Conservation (phyloP, 1,284 basidiomycete genomes). For the Irpex sp. region DNA sequence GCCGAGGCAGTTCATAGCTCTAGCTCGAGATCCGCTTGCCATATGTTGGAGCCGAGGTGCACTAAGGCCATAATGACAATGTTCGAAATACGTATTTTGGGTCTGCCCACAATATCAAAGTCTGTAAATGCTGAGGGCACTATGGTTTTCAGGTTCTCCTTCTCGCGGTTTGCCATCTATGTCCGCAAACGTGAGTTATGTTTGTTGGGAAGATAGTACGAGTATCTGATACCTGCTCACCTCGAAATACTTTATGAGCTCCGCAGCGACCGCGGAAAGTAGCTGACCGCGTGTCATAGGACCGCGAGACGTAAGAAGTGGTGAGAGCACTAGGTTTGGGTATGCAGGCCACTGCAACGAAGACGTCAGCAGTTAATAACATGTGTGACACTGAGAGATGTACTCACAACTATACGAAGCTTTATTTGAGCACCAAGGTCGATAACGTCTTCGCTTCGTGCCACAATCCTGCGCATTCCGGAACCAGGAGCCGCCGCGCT, state of each 20-base stretch:
- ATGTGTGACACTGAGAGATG: background rate
- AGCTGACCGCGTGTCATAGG: background rate
- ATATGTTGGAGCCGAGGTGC: background rate
- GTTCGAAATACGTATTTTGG: background rate
- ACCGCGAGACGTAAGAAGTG: background rate
- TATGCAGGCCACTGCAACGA: background rate
- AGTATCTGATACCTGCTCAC: background rate
- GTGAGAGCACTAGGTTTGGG: background rate
- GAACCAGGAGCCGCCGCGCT: background rate
- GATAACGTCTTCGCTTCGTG: background rate
- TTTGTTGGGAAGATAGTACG: background rate
- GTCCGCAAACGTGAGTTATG: background rate
- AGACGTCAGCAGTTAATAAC: background rate
- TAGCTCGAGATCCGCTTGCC: background rate
- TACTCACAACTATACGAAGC: background rate
- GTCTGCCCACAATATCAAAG: background rate
- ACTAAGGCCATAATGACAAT: background rate
- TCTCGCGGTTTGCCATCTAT: background rate
- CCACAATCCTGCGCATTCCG: background rate
- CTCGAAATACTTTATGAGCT: background rate
- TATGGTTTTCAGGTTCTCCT: background rate
- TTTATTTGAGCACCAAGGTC: background rate
- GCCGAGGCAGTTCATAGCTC: background rate
- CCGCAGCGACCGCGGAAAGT: background rate
- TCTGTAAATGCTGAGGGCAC: background rate